Conservation (phyloP, 805 yeast species). For the Novakomyces olei region DNA sequence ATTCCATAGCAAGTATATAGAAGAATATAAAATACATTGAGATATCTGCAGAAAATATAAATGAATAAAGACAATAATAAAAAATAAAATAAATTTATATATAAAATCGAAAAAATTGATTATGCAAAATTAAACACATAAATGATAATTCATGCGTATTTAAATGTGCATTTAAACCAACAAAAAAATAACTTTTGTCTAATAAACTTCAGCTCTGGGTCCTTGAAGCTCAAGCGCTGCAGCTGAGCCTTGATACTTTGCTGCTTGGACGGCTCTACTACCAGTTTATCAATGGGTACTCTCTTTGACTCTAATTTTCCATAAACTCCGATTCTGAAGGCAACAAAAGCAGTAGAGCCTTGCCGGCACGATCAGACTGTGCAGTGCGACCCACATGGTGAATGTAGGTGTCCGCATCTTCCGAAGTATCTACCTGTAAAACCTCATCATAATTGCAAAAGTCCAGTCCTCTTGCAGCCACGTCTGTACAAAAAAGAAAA, state of each 20-base stretch:
- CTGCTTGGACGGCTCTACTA: conserved; percentile 47
- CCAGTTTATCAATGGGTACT: conserved; percentile 50
- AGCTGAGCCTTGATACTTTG: conserved; percentile 61
- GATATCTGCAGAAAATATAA: too few species aligned
- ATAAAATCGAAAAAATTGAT: too few species aligned
- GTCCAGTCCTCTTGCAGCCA: conserved; percentile 79
- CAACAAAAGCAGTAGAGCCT: conserved; percentile 58
- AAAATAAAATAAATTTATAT: too few species aligned
- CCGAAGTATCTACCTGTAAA: conserved; percentile 80
- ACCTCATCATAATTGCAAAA: conserved; percentile 92
- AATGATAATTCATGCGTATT: too few species aligned
- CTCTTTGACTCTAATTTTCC: conserved; percentile 37
- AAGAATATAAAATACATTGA: too few species aligned
- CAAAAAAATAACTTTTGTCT: too few species aligned
- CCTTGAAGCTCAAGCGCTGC: conserved; percentile 76
- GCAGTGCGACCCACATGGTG: conserved; percentile 85
- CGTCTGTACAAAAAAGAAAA: conserved; percentile 73
- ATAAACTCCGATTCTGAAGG: conserved; percentile 69
- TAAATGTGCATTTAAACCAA: too few species aligned
- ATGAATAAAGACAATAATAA: too few species aligned
- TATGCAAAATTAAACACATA: too few species aligned
- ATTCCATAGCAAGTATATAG: too few species aligned
- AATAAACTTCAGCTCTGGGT: conserved; percentile 73
- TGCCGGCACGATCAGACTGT: conserved; percentile 64
- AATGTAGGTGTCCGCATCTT: conserved; percentile 69